Base-by-base conservation (phyloP, 73 alveolate genomes). In the Paramecium octaurelia region DNA sequence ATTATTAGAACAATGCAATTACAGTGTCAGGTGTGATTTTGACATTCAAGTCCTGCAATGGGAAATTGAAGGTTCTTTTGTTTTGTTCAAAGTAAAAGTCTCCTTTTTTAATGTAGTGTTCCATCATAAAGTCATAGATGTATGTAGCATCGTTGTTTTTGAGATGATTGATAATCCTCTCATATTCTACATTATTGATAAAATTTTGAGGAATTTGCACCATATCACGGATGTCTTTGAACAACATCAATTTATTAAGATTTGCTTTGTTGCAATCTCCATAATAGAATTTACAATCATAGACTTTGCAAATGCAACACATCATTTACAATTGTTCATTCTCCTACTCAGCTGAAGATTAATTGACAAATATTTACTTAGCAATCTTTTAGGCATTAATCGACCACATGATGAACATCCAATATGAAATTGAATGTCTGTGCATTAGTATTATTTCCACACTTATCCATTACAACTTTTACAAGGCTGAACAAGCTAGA, bases 401-500 rank as follows among this genome's bases (percentile, higher is more conserved):
- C 60, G 12, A 16, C 60, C 58, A 18, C 88, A 75, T 11, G 84
- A 68, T 11, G 38, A 21, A 36, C 88, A 75, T 75, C 58, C 58
- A 10, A 21, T 36, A 40, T 75, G 88, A 16, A 31, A 2, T 36
- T 34, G 20, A 75, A 9, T 36, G 6, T 36, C 60, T 14, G 23
- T 10, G 14, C 88, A 75, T 40, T 75, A 36, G 23, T 31, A 75
- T 34, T 44, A 18, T 20, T 75, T 75, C 58, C 60, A 75, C 4
- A n/a, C 59, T 75, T 68, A 68, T 27, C 58, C 88, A 75, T 34
- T 34, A 6, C 88, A 75, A 75, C 88, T 75, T 75, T 75, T 75
- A 36, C 88, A 75, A 54, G 34, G 6, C 8, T 54, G 9, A 20
- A 29, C 27, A 24, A 54, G 69, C 24, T 24, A 34, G 9, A 34